These are phyloP conservation scores for Zygotorulaspora chibaensis DNA, from an alignment of 805 yeast species.

Conservation along the genomic window DNA sequence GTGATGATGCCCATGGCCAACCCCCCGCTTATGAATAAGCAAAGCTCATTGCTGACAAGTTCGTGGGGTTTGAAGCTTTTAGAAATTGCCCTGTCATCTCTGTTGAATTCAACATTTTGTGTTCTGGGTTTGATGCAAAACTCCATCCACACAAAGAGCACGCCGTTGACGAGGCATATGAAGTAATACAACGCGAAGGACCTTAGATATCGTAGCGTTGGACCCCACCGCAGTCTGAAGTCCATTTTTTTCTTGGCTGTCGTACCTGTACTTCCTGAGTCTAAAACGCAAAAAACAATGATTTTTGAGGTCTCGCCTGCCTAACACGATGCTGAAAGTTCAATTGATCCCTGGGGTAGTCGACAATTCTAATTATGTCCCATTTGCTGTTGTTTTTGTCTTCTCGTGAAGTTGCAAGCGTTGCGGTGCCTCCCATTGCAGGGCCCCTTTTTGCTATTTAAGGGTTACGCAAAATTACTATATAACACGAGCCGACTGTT, in stretches of 20 bases:
- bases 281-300: too few species aligned
- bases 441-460: constrained; percentile 4
- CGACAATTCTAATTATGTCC: too few species aligned
- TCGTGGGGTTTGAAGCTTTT: constrained; percentile 21
- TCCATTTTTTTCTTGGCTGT: not conserved
- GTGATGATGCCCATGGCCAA: constrained; percentile 10
- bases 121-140: constrained; percentile 17
- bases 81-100: constrained; percentile 17
- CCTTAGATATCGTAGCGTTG: constrained; percentile 6
- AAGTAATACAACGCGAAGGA: constrained; percentile 14
- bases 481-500: not conserved
- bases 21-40: constrained; percentile 20
- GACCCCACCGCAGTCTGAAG: not conserved
- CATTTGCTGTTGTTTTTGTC: too few species aligned
- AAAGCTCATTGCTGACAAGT: constrained; percentile 20
- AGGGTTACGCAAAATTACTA: not conserved
- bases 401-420: not conserved
- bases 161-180: constrained; percentile 10
- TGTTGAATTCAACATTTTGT: constrained; percentile 11
- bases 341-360: too few species aligned
- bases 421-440: not conserved
- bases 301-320: too few species aligned
- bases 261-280: not conserved
- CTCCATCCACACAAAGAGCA: constrained; percentile 18
- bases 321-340: too few species aligned